phyloP scores from a whole-genome alignment of 1,284 basidiomycete genomes.

The Tetrapyrgos nigripes region DNA sequence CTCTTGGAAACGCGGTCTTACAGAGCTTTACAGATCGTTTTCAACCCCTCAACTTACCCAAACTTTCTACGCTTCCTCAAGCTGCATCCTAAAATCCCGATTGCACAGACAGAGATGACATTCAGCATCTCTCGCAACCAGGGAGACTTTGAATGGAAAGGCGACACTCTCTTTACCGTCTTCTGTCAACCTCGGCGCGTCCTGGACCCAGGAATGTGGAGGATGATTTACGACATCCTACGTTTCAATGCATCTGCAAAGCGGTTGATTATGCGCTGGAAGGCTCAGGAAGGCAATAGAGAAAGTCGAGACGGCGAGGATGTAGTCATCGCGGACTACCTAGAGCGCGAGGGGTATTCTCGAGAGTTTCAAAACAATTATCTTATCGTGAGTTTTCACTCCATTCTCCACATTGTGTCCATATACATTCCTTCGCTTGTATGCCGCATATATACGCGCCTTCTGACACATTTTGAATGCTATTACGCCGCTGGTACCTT shows the following conservation, averaged over 20 bases:
- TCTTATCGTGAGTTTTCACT: constrained; percentile 64
- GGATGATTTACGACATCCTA: constrained; percentile 79
- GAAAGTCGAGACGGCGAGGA: constrained; percentile 13
- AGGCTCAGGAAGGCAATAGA: constrained; percentile 3
- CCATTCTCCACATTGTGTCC: background rate
- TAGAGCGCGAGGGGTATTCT: constrained; percentile 73
- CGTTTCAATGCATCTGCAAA: constrained; percentile 79
- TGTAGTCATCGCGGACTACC: constrained; percentile 66
- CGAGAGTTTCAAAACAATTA: constrained; percentile 79
- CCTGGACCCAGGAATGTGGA: constrained; percentile 75
- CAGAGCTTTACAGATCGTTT: constrained; percentile 62
- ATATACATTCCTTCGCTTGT: background rate
- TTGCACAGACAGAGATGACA: constrained; percentile 76
- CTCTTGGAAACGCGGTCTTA: background rate
- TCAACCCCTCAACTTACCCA: constrained; percentile 82
- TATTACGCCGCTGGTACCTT: too few relatives aligned
- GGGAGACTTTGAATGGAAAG: constrained; percentile 80
- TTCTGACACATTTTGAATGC: too few relatives aligned
- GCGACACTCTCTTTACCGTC: constrained; percentile 62
- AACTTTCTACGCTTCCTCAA: constrained; percentile 80
- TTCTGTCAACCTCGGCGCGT: constrained; percentile 73
- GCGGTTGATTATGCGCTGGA: constrained; percentile 41
- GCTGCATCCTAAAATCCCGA: constrained; percentile 54
- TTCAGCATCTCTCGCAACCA: constrained; percentile 77
- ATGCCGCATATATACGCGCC: too few relatives aligned